A percentile compares a stretch with the other conserved stretches of the same genome.
These are phyloP conservation scores for Vararia minispora DNA, from an alignment of 768 basidiomycete species.

Conservation along the genomic window DNA sequence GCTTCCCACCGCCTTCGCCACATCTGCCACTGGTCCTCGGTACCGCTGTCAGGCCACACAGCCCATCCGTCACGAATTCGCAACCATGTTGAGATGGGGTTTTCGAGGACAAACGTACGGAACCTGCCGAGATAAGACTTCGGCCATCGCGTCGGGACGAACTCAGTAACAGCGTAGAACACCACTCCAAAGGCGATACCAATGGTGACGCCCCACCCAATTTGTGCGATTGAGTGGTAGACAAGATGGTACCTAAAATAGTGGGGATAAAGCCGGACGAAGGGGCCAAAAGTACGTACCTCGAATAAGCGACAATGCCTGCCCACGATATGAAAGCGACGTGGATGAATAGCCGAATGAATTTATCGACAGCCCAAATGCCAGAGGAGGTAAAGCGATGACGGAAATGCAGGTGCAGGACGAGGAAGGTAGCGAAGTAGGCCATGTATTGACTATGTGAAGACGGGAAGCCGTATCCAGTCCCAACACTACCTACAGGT, in stretches of 20 bases:
- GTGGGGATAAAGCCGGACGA: background rate
- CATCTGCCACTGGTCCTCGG: slow-evolving; percentile 53
- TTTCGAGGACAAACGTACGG: slow-evolving; percentile 38
- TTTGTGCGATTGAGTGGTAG: slow-evolving; percentile 66
- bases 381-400: slow-evolving; percentile 56
- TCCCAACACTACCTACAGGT: slow-evolving; percentile 40
- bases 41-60: slow-evolving; percentile 71
- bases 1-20: slow-evolving; percentile 58
- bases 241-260: slow-evolving; percentile 47
- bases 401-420: slow-evolving; percentile 61
- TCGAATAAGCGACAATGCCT: slow-evolving; percentile 62
- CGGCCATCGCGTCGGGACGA: slow-evolving; percentile 45
- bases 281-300: slow-evolving; percentile 34
- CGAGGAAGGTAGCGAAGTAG: slow-evolving; percentile 68
- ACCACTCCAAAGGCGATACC: slow-evolving; percentile 42
- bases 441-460: slow-evolving; percentile 90
- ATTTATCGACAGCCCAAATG: slow-evolving; percentile 34
- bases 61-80: slow-evolving; percentile 75
- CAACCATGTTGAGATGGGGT: slow-evolving; percentile 53
- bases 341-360: slow-evolving; percentile 38
- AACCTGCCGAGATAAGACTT: slow-evolving; percentile 38
- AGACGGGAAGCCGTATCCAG: slow-evolving; percentile 80
- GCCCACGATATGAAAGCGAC: slow-evolving; percentile 44
- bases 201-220: slow-evolving; percentile 63
- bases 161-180: slow-evolving; percentile 46